A percentile compares a stretch with the other conserved stretches of the same genome.
Evolutionary conservation across 129 eudicot genomes (phyloP).

Genomic region (Mikania micrantha): DNA sequence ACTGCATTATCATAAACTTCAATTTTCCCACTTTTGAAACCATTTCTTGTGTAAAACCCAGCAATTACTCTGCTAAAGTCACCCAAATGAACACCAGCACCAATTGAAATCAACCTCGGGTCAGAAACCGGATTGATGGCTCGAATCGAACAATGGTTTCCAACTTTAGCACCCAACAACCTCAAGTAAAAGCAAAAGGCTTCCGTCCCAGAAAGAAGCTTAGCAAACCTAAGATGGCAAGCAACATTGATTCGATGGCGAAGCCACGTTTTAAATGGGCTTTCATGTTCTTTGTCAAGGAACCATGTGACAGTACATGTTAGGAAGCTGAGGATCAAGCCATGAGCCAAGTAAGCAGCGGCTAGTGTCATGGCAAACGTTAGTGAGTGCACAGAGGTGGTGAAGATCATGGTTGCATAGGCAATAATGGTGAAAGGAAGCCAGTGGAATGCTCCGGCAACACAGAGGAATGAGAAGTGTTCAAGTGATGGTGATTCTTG

Average conservation of each 20-base stretch:
- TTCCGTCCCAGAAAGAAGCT: conserved; percentile 83
- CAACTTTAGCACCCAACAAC: conserved; percentile 68
- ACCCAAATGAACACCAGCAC: conserved; percentile 74
- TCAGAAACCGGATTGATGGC: conserved; percentile 77
- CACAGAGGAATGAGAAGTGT: conserved; percentile 51
- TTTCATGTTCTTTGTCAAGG: conserved; percentile 33
- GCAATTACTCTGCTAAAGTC: conserved; percentile 66
- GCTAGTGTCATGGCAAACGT: conserved; percentile 48
- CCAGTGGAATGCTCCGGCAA: conserved; percentile 83
- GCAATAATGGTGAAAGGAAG: conserved; percentile 67
- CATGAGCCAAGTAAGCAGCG: conserved; percentile 56
- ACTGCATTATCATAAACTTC: conserved; percentile 59
- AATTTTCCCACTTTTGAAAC: conserved; percentile 45
- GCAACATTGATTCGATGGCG: conserved; percentile 53
- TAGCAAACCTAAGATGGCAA: conserved; percentile 66
- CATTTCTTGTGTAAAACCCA: conserved; percentile 48
- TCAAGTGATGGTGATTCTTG: conserved; percentile 39
- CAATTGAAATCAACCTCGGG: conserved; percentile 50
- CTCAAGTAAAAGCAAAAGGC: conserved; percentile 68
- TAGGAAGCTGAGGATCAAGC: conserved; percentile 48
- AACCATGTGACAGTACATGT: conserved; percentile 32
- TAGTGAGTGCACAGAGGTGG: conserved; percentile 31
- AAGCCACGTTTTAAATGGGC: conserved; percentile 44
- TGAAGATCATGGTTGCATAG: conserved; percentile 40
- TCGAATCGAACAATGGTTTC: conserved; percentile 66